A percentile compares a stretch with the other conserved stretches of the same genome.
phyloP scores from a whole-genome alignment of 345 rosid genomes.

The Corchorus olitorius region DNA sequence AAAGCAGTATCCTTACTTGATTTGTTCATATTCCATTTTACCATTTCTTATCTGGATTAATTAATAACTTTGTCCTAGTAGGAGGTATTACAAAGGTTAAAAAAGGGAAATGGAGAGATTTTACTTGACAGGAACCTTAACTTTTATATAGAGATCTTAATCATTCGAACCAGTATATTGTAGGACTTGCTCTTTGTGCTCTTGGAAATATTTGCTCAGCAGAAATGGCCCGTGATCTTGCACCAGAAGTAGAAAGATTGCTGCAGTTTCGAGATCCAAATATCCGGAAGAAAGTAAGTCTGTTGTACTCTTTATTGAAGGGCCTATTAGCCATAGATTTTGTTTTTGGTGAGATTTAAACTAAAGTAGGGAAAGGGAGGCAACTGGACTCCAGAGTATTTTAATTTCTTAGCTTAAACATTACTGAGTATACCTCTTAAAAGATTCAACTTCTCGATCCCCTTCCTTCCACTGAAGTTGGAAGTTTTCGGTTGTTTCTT shows the following conservation, averaged over 20 bases:
- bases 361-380: not conserved
- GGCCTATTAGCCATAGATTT: not conserved
- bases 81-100: slow-evolving; percentile 11
- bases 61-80: not conserved
- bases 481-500: slow-evolving; percentile 7
- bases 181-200: slow-evolving; percentile 99
- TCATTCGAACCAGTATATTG: slow-evolving; percentile 93
- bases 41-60: not conserved
- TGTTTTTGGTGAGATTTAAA: not conserved
- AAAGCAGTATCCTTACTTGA: slow-evolving; percentile 88
- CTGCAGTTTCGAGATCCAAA: slow-evolving; percentile 99
- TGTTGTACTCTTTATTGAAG: slow-evolving; percentile 18
- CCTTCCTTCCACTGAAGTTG: not conserved
- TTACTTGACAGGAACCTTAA: slow-evolving; percentile 56
- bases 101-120: not conserved
- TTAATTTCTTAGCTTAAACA: not conserved
- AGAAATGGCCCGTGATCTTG: slow-evolving; percentile 99
- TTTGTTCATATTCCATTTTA: slow-evolving; percentile 14
- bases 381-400: not conserved
- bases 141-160: slow-evolving; percentile 83
- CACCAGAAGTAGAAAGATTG: slow-evolving; percentile 96
- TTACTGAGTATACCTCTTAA: not conserved
- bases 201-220: slow-evolving; percentile 98
- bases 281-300: slow-evolving; percentile 84
- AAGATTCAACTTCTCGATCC: not conserved